Conservation (phyloP, 2,329 filamentous ascomycete genomes). For the Colletotrichum chlorophyti region DNA sequence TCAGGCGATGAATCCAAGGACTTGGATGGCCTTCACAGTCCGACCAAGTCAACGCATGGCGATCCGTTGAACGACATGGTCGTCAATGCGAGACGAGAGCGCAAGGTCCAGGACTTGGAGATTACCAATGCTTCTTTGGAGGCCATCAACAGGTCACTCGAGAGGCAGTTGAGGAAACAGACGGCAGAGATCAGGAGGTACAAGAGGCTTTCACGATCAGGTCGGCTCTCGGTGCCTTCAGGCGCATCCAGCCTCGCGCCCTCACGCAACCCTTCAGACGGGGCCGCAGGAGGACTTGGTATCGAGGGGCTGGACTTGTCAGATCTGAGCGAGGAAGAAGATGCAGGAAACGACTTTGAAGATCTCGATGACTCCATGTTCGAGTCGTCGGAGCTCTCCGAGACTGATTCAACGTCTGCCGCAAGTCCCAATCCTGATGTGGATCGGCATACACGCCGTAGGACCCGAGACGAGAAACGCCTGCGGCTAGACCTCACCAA, state of each 20-base stretch:
- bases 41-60: slow-evolving; percentile 61
- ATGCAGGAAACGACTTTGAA: slow-evolving; percentile 49
- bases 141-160: slow-evolving; percentile 92
- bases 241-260: slow-evolving; percentile 50
- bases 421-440: slow-evolving; percentile 38
- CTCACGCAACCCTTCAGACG: slow-evolving; percentile 50
- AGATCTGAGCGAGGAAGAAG: slow-evolving; percentile 57
- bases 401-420: slow-evolving; percentile 47
- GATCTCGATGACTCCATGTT: slow-evolving; percentile 51
- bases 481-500: slow-evolving; percentile 86
- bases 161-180: slow-evolving; percentile 90
- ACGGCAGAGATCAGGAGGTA: slow-evolving; percentile 86
- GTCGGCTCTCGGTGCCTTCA: slow-evolving; percentile 68
- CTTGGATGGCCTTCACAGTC: slow-evolving; percentile 55
- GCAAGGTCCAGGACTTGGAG: slow-evolving; percentile 94
- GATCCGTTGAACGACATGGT: slow-evolving; percentile 78
- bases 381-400: slow-evolving; percentile 47
- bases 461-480: slow-evolving; percentile 80
- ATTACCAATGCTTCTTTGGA: slow-evolving; percentile 95
- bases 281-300: no score
- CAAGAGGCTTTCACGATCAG: slow-evolving; percentile 83
- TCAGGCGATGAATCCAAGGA: slow-evolving; percentile 34
- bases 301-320: slow-evolving; percentile 54
- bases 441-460: slow-evolving; percentile 55
- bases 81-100: slow-evolving; percentile 86